Percentiles rank a stretch among this genome's conserved stretches.
These are phyloP conservation scores for Xanthoparmelia taractica DNA, from an alignment of 495 filamentous ascomycete species.

Conservation along the genomic window DNA sequence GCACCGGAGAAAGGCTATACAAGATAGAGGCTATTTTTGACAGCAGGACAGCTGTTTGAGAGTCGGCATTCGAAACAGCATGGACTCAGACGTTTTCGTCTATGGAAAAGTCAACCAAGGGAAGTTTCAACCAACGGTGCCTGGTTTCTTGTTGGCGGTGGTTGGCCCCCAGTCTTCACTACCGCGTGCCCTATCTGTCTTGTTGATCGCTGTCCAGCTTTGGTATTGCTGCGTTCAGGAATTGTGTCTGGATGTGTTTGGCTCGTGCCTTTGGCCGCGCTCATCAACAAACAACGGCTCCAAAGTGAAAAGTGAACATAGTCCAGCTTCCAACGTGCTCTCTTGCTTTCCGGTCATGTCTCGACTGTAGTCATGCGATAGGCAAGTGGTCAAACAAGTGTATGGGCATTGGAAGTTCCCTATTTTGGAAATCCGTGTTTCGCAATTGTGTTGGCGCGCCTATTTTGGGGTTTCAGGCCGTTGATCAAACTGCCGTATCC, in stretches of 20 bases:
- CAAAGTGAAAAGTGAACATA: not conserved
- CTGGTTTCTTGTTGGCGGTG: not conserved
- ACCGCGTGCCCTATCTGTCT: not conserved
- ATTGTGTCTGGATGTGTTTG: not conserved
- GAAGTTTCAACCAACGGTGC: not conserved
- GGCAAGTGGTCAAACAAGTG: not conserved
- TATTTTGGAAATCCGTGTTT: not conserved
- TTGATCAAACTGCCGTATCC: conserved; percentile 20
- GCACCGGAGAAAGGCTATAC: not conserved
- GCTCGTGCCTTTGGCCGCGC: not conserved
- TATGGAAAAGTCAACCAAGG: not conserved
- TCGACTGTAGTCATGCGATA: not conserved
- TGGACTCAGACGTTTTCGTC: not conserved
- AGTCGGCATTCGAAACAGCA: not conserved
- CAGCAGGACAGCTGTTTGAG: not conserved
- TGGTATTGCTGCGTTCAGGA: not conserved
- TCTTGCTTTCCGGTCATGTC: not conserved
- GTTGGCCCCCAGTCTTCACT: not conserved
- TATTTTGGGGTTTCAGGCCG: conserved; percentile 25
- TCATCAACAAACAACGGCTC: not conserved
- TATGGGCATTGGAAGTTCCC: not conserved
- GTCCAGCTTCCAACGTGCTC: not conserved
- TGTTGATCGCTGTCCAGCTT: not conserved
- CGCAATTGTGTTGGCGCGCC: conserved; percentile 21
- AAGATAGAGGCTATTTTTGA: not conserved